Base-by-base conservation (phyloP, 441 rosid species). In the California macrophylla region DNA sequence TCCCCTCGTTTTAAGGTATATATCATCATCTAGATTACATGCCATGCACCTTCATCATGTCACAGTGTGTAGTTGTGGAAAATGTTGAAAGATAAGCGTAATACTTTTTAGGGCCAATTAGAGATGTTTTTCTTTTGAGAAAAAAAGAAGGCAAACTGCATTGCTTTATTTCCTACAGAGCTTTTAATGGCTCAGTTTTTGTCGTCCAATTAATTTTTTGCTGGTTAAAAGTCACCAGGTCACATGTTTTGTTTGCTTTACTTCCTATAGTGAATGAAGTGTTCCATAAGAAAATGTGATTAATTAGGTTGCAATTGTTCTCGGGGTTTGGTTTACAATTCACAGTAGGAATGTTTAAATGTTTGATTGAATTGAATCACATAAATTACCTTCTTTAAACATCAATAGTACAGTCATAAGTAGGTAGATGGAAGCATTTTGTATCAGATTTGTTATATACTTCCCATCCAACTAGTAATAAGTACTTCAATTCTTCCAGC, bases 1-100 rank as follows among this genome's bases (percentile, higher is more conserved):
- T 86, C 94, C 66, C 76, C 95, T 71, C 92, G 90, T 50, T 64
- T 81, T 38, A 82, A 81, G 93, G 75, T 67, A 66, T 52, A 95
- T 83, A 81, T 64, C 20, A 0, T 70, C 28, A 29, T 47, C 67
- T 72, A 10, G 52, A 30, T 60, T 69, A 30, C 47, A 52, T 66
- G 61, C 42, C 61, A 42, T 42, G 9, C 34, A 28, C 40, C 12
- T 28, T 25, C 24, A 67, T 25, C 24, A 67, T 62, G 2, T 67
- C 12, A 8, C 7, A 15, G 23, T 28, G 47, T 52, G 26, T 60
- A 23, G 28, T 12, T 6, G 30, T 60, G 30, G 64, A 52, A 52
- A 52, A 52, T 52, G 60, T 24, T 23, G 28, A 9, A 23, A 13
- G 26, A 8, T 60, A 3, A 23, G 30, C 30, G 9, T 2, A 60